Base-by-base conservation (phyloP, 306 rosid species). In the Ceratonia siliqua region DNA sequence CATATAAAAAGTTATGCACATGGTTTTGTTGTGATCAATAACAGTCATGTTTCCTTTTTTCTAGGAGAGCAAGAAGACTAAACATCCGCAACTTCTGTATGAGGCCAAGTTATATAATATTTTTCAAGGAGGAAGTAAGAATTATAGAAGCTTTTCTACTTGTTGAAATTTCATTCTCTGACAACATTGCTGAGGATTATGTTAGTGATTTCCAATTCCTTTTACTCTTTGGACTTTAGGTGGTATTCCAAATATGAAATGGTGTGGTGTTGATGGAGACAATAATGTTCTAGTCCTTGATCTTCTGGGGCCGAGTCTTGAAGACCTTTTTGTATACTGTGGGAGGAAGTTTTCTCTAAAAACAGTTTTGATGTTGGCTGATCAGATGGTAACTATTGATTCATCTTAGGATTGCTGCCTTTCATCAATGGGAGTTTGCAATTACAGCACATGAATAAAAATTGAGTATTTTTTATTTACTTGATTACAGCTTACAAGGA, bases 261-360 rank as follows among this genome's bases (percentile, higher is more conserved):
- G 99, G 99, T 87, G 91, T 2, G 99, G 99, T 32, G 68, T 80
- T 24, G 92, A 95, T 56, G 96, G 92, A 49, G 98, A 92, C 68
- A 89, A 90, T 59, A 92, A 95, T 84, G 89, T 81, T 75, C 87
- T 95, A 32, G 92, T 90, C 63, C 77, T 95, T 20, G 99, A 95
- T 88, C 89, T 92, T 70, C 81, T 95, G 27, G 99, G 99, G 63
- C 93, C 97, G 10, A 95, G 99, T 81, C 90, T 95, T 17, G 99
- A 95, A 81, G 99, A 95, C 85, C 89, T 95, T 83, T 92, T 90
- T 76, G 92, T 89, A 54, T 95, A 90, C 38, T 89, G 98, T 6
- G 97, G 98, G 72, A 86, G 92, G 78, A 95, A 90, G 75, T 89
- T 90, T 69, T 86, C 99, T 17, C 79, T 90, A 57, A 95, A 92